Conservation (phyloP, 139 green algal genomes). For the Ettlia oleoabundans region DNA sequence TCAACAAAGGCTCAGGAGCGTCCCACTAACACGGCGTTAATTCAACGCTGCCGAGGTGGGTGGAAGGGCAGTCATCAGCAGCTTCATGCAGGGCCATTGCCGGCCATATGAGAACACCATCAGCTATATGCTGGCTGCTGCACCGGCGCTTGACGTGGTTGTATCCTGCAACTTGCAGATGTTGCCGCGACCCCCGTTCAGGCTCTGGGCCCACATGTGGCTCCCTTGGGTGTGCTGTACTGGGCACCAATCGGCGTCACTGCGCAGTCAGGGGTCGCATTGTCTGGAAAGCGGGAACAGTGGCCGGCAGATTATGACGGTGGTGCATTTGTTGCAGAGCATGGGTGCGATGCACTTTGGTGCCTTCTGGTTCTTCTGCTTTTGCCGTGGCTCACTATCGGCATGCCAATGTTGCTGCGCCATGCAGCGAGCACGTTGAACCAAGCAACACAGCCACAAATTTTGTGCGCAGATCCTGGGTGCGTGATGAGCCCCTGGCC, state of each 20-base stretch:
- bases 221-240: conserved; percentile 55
- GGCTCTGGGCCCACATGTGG: conserved; percentile 57
- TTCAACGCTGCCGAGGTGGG: conserved; percentile 8
- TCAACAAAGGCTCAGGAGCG: neutral
- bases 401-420: neutral
- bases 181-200: conserved; percentile 40
- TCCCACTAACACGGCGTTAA: neutral
- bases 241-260: conserved; percentile 5
- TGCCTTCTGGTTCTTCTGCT: neutral
- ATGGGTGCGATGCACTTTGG: conserved; percentile 10
- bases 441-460: neutral
- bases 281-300: neutral
- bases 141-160: no score
- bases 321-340: conserved; percentile 47
- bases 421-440: neutral
- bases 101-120: no score
- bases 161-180: no score
- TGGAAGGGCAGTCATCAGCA: no score
- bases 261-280: neutral
- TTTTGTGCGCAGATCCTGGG: conserved; percentile 48
- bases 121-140: neutral
- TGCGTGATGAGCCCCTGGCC: conserved; percentile 4
- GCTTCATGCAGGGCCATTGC: no score
- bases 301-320: conserved; percentile 46
- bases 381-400: neutral